Evolutionary conservation across 2,329 filamentous ascomycete genomes (phyloP).

Genomic region (Diplodia seriata): DNA sequence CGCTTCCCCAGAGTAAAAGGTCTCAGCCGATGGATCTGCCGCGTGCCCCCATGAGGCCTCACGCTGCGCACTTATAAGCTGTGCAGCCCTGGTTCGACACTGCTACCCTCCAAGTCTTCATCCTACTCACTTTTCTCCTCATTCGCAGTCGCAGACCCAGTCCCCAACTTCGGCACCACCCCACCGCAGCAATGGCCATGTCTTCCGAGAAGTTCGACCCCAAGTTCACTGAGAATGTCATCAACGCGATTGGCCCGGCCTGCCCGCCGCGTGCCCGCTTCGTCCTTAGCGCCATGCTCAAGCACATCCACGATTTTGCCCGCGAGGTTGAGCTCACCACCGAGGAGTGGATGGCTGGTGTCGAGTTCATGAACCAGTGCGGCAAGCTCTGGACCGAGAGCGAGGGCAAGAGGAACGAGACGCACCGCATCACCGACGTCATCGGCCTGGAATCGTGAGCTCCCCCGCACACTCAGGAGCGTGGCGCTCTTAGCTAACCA

Average conservation of each 20-base stretch:
- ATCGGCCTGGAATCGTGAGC: constrained; percentile 75
- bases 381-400: constrained; percentile 64
- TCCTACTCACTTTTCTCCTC: neutral
- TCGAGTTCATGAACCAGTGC: constrained; percentile 76
- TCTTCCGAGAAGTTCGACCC: constrained; percentile 66
- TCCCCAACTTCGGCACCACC: neutral
- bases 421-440: constrained; percentile 74
- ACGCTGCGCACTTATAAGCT: constrained; percentile 4
- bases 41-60: constrained; percentile 8
- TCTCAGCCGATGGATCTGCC: constrained; percentile 33
- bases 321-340: constrained; percentile 78
- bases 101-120: neutral
- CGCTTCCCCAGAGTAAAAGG: constrained; percentile 12
- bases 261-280: constrained; percentile 69
- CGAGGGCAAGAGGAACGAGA: constrained; percentile 73
- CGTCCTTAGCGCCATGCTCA: constrained; percentile 69
- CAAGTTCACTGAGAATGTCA: constrained; percentile 75
- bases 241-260: constrained; percentile 75
- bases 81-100: constrained; percentile 1
- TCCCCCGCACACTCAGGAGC: neutral
- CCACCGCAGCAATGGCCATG: constrained; percentile 23
- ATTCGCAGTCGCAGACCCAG: neutral
- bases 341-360: constrained; percentile 78
- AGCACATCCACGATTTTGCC: constrained; percentile 78
- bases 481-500: neutral